Conservation (phyloP, 2,329 filamentous ascomycete species). For the Nannizziopsis barbatae region DNA sequence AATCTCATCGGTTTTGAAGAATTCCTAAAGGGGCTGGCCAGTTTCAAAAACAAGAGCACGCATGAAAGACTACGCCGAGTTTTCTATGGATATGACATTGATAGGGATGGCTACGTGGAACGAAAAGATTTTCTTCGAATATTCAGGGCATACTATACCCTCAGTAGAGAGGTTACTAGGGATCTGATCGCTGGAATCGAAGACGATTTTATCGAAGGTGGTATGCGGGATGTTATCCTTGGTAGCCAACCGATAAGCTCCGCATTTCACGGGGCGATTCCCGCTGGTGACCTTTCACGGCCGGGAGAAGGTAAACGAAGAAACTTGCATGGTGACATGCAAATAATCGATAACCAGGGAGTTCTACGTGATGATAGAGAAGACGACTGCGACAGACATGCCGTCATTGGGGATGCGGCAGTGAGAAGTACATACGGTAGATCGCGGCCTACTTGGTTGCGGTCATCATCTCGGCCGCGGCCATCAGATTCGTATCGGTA, state of each 20-base stretch:
- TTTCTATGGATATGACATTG: constrained; percentile 83
- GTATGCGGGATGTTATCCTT: constrained; percentile 64
- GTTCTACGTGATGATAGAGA: constrained; percentile 50
- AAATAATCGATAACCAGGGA: constrained; percentile 50
- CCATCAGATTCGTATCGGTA: not conserved
- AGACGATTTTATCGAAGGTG: constrained; percentile 63
- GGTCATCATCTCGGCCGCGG: constrained; percentile 12
- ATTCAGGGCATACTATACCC: constrained; percentile 82
- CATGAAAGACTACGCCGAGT: constrained; percentile 60
- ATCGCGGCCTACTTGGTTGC: constrained; percentile 17
- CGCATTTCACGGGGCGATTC: constrained; percentile 59
- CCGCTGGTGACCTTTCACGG: constrained; percentile 50
- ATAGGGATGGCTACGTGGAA: constrained; percentile 74
- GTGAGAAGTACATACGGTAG: constrained; percentile 28
- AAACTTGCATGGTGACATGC: constrained; percentile 52
- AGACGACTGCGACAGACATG: constrained; percentile 51
- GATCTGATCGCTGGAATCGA: constrained; percentile 71
- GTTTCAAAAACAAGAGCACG: constrained; percentile 46
- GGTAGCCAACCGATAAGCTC: constrained; percentile 69
- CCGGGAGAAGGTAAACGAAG: constrained; percentile 57
- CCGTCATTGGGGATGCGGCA: constrained; percentile 45
- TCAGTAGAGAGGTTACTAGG: constrained; percentile 78
- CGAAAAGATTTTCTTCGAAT: constrained; percentile 81
- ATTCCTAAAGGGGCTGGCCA: constrained; percentile 71
- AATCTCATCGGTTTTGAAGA: constrained; percentile 85